Conservation (phyloP, 352 stramenopile genomes). For the Globisporangium spiculum region DNA sequence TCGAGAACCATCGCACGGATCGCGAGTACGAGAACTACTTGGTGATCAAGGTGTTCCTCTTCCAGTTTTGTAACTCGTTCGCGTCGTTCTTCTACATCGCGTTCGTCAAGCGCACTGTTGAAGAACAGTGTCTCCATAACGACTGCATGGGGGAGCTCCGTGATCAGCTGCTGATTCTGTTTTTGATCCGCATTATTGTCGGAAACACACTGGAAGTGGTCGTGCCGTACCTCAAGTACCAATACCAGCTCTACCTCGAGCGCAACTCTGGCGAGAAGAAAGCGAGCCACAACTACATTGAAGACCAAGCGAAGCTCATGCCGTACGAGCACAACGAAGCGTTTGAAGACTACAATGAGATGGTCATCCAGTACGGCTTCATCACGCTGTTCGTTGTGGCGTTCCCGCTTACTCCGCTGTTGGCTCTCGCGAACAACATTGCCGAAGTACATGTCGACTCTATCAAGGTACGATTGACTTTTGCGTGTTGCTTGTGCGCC, state of each 20-base stretch:
- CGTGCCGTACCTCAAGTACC: slow-evolving; percentile 83
- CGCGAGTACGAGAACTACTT: slow-evolving; percentile 89
- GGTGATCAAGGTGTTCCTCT: slow-evolving; percentile 98
- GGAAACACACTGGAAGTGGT: slow-evolving; percentile 89
- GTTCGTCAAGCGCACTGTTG: slow-evolving; percentile 53
- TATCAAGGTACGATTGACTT: slow-evolving; percentile 36
- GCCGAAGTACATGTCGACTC: slow-evolving; percentile 90
- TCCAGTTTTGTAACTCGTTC: slow-evolving; percentile 98
- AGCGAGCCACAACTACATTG: slow-evolving; percentile 70
- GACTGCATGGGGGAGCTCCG: slow-evolving; percentile 88
- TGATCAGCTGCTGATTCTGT: slow-evolving; percentile 89
- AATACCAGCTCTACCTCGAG: slow-evolving; percentile 58
- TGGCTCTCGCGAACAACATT: slow-evolving; percentile 90
- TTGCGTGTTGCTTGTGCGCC: neutral
- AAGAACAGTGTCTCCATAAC: slow-evolving; percentile 80
- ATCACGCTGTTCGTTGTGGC: slow-evolving; percentile 93
- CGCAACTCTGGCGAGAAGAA: slow-evolving; percentile 33
- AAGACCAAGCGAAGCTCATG: slow-evolving; percentile 79
- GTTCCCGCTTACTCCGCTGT: slow-evolving; percentile 90
- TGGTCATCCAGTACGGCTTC: slow-evolving; percentile 95
- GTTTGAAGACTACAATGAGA: slow-evolving; percentile 90
- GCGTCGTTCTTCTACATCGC: slow-evolving; percentile 96
- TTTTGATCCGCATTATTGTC: slow-evolving; percentile 91
- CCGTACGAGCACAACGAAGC: slow-evolving; percentile 80
- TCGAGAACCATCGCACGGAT: slow-evolving; percentile 91